These are phyloP conservation scores for Sophora flavescens DNA, from an alignment of 306 rosid genomes.

Conservation along the genomic window DNA sequence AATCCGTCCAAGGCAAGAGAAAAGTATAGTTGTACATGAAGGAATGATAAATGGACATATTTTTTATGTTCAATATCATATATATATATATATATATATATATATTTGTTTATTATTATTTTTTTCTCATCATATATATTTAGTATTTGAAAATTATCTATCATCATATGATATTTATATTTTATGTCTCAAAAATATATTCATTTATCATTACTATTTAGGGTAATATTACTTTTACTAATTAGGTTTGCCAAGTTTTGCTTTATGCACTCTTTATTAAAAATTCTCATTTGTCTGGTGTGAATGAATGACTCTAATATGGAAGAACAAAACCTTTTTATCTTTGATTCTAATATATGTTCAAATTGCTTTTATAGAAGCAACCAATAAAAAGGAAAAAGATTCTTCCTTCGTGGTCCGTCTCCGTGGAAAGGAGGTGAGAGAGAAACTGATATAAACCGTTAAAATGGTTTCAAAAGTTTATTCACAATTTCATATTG, in stretches of 20 bases:
- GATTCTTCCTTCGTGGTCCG: slow-evolving; percentile 6
- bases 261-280: not conserved
- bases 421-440: not conserved
- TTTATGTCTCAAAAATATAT: too few species aligned
- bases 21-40: too few species aligned
- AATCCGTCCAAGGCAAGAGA: too few species aligned
- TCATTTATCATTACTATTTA: too few species aligned
- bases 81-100: too few species aligned
- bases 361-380: slow-evolving; percentile 41
- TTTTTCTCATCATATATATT: too few species aligned
- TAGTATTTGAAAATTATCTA: too few species aligned
- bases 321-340: slow-evolving; percentile 29
- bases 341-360: slow-evolving; percentile 49
- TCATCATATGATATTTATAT: too few species aligned
- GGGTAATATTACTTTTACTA: too few species aligned
- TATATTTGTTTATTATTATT: too few species aligned
- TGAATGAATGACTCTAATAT: slow-evolving; percentile 49
- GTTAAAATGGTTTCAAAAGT: slow-evolving; percentile 7
- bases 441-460: slow-evolving; percentile 44
- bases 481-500: not conserved
- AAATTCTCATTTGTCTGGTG: slow-evolving; percentile 51
- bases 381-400: slow-evolving; percentile 32
- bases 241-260: slow-evolving; percentile 30
- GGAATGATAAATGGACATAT: too few species aligned
- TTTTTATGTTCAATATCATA: too few species aligned